Evolutionary conservation across 139 green algal genomes (phyloP).

Genomic region (Chlorella sp.): DNA sequence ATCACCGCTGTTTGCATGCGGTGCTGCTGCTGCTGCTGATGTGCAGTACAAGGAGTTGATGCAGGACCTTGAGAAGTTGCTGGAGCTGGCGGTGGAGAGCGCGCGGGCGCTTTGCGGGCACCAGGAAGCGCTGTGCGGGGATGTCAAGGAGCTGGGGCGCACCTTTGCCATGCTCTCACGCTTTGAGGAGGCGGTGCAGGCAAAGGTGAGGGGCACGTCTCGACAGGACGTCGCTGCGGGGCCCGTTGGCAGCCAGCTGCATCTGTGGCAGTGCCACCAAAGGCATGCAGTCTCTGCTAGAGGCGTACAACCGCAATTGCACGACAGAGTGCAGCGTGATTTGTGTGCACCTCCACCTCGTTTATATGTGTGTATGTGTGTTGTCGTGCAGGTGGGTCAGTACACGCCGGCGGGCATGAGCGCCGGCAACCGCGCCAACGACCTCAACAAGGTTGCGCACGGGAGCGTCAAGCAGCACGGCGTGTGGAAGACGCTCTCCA

Average conservation of each 20-base stretch:
- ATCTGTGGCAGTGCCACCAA: no score
- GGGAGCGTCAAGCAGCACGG: constrained; percentile 14
- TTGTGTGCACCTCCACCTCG: no score
- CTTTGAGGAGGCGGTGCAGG: constrained; percentile 27
- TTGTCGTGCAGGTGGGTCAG: constrained; percentile 16
- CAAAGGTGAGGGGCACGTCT: no score
- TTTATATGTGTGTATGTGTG: no score
- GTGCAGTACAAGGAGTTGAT: constrained; percentile 25
- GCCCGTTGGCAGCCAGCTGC: no score
- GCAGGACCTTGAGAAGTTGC: constrained; percentile 33
- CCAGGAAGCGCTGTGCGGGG: constrained; percentile 15
- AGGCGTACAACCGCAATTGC: no score
- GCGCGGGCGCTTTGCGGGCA: constrained; percentile 24
- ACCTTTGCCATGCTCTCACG: constrained; percentile 23
- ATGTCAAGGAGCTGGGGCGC: constrained; percentile 24
- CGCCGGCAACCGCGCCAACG: constrained; percentile 13
- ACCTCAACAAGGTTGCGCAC: constrained; percentile 15
- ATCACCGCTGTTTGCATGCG: no score
- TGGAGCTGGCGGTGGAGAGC: constrained; percentile 17
- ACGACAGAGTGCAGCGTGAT: no score
- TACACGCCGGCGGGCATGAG: constrained; percentile 23
- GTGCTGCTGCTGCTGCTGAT: constrained; percentile 4
- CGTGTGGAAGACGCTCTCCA: constrained; percentile 21
- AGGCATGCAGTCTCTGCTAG: no score
- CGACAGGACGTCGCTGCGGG: no score